These are phyloP conservation scores for Myochromella boudieri DNA, from an alignment of 768 basidiomycete species.

Conservation along the genomic window DNA sequence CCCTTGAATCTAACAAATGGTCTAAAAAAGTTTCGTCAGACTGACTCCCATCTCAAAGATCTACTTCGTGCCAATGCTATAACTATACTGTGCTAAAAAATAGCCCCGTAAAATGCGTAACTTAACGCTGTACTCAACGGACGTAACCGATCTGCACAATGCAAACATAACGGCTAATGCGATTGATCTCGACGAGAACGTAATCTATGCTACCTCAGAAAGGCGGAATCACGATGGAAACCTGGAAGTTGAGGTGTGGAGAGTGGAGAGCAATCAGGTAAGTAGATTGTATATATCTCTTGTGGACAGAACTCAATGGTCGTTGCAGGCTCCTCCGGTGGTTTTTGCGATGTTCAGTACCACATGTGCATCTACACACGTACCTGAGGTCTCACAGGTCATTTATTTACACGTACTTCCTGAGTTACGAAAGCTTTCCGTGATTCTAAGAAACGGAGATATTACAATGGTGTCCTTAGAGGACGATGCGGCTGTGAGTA, in stretches of 20 bases:
- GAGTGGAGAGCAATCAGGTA: slow-evolving; percentile 24
- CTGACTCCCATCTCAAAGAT: slow-evolving; percentile 2
- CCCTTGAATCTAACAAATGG: slow-evolving; percentile 9
- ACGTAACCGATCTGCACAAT: slow-evolving; percentile 24
- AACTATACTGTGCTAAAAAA: slow-evolving; percentile 3
- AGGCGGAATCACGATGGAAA: slow-evolving; percentile 41
- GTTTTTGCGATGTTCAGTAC: slow-evolving; percentile 38
- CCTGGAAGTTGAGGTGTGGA: slow-evolving; percentile 63
- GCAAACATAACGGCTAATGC: slow-evolving; percentile 45
- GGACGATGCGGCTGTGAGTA: slow-evolving; percentile 46
- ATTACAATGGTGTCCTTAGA: slow-evolving; percentile 68
- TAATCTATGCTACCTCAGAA: slow-evolving; percentile 60
- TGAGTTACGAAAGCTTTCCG: slow-evolving; percentile 65
- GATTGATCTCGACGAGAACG: slow-evolving; percentile 65
- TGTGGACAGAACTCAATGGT: slow-evolving; percentile 5
- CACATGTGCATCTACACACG: slow-evolving; percentile 24
- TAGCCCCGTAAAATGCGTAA: slow-evolving; percentile 50
- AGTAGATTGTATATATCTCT: slow-evolving; percentile 4
- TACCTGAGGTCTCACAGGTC: slow-evolving; percentile 39
- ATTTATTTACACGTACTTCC: slow-evolving; percentile 68
- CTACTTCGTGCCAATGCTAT: slow-evolving; percentile 8
- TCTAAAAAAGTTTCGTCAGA: slow-evolving; percentile 16
- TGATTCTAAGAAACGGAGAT: slow-evolving; percentile 78
- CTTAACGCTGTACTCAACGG: slow-evolving; percentile 42
- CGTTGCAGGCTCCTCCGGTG: slow-evolving; percentile 17